A percentile compares a stretch with the other conserved stretches of the same genome.
Evolutionary conservation across 495 filamentous ascomycete genomes (phyloP).

Genomic region (Penicillium turbatum): DNA sequence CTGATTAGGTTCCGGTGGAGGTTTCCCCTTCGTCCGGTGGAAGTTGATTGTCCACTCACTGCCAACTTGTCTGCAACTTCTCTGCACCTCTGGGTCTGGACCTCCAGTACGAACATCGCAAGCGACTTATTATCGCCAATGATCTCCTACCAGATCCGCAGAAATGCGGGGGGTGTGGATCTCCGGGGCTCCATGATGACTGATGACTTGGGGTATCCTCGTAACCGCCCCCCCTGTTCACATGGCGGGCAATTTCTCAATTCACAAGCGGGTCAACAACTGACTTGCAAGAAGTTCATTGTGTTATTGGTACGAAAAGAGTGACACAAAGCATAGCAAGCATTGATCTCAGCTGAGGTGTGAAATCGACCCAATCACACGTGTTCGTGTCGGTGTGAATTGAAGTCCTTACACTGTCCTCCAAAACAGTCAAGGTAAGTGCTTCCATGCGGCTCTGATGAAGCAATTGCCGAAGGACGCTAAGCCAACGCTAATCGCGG

Average conservation of each 20-base stretch:
- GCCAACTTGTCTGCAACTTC: background rate
- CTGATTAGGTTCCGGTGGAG: background rate
- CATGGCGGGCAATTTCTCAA: background rate
- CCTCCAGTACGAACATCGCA: background rate
- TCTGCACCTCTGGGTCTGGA: background rate
- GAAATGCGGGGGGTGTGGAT: conserved; percentile 6
- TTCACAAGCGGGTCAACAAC: too few species aligned
- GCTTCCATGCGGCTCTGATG: background rate
- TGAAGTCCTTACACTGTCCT: background rate
- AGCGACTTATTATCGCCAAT: background rate
- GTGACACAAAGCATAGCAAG: background rate
- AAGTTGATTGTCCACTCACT: conserved; percentile 1
- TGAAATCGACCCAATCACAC: background rate
- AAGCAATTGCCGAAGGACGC: background rate
- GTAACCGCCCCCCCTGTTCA: conserved; percentile 1
- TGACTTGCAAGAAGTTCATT: background rate
- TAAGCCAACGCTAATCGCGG: background rate
- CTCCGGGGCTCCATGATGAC: background rate
- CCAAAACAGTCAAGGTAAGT: background rate
- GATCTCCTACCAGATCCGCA: background rate
- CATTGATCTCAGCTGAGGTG: background rate
- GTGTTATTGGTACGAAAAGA: background rate
- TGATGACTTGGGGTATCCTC: background rate
- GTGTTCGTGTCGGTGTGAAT: background rate
- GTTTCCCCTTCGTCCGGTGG: background rate